These are phyloP conservation scores for Debaryomyces psychrophilus DNA, from an alignment of 1,139 yeast species.

Conservation along the genomic window DNA sequence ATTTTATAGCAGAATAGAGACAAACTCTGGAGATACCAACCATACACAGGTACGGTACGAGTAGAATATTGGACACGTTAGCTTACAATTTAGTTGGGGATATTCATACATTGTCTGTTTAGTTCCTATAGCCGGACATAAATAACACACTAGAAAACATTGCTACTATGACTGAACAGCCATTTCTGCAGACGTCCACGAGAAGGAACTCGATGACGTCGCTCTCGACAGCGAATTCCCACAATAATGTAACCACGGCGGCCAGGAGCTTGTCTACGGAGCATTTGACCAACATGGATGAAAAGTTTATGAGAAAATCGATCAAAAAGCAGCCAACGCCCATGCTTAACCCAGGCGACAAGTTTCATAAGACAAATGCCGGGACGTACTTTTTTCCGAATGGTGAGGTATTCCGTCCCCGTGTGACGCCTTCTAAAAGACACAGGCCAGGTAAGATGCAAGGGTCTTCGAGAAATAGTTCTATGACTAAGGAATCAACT, in stretches of 20 bases:
- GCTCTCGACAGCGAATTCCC: constrained; percentile 25
- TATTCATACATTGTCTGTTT: neutral
- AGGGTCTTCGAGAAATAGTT: neutral
- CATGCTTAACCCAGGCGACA: constrained; percentile 1
- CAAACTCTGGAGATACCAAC: neutral
- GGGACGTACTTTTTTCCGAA: constrained; percentile 55
- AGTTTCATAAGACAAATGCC: constrained; percentile 23
- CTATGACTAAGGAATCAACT: neutral
- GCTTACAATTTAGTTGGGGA: neutral
- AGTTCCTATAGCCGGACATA: neutral
- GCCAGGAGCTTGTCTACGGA: constrained; percentile 44
- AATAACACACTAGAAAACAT: neutral
- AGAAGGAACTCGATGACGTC: constrained; percentile 33
- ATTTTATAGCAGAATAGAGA: neutral
- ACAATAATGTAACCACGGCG: constrained; percentile 16
- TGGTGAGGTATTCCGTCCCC: constrained; percentile 57
- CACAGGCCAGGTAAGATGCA: constrained; percentile 38
- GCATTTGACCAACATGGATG: constrained; percentile 41
- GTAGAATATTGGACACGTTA: neutral
- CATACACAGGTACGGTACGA: neutral
- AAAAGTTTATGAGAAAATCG: constrained; percentile 38
- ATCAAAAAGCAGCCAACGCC: constrained; percentile 24
- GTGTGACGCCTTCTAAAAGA: constrained; percentile 42
- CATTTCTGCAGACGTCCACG: neutral
- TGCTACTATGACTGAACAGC: constrained; percentile 4